A percentile compares a stretch with the other conserved stretches of the same genome.
phyloP scores from a whole-genome alignment of 345 rosid species.

The Gossypium sturtianum region DNA sequence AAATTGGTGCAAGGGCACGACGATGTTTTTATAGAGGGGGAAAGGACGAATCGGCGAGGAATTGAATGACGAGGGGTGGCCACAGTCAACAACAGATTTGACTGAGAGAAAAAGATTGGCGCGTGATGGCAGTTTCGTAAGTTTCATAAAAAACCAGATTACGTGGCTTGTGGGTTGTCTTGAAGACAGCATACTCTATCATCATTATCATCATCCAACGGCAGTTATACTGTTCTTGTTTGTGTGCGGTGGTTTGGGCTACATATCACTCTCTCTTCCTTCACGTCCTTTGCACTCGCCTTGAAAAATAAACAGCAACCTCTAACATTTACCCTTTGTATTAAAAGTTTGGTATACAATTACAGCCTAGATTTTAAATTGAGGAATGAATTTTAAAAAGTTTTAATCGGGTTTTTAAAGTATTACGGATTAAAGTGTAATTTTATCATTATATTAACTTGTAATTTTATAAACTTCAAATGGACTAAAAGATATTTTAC shows the following conservation, averaged over 20 bases:
- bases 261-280: not conserved
- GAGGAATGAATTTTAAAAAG: too few species aligned
- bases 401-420: too few species aligned
- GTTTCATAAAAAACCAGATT: not conserved
- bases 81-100: constrained; percentile 35
- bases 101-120: constrained; percentile 17
- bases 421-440: not conserved
- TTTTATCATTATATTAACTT: not conserved
- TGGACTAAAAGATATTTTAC: too few species aligned
- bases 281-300: not conserved
- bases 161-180: constrained; percentile 31
- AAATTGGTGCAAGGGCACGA: not conserved
- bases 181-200: not conserved
- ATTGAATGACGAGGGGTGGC: not conserved
- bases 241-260: constrained; percentile 11
- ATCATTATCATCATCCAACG: constrained; percentile 25
- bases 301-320: too few species aligned
- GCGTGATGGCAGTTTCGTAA: constrained; percentile 10
- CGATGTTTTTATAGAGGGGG: constrained; percentile 26
- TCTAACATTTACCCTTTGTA: too few species aligned
- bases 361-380: too few species aligned
- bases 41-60: constrained; percentile 14
- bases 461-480: too few species aligned
- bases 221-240: constrained; percentile 14
- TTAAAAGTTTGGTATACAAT: too few species aligned